phyloP scores from a whole-genome alignment of 176 grass and related monocot genomes.

The Zoysia pacifica region DNA sequence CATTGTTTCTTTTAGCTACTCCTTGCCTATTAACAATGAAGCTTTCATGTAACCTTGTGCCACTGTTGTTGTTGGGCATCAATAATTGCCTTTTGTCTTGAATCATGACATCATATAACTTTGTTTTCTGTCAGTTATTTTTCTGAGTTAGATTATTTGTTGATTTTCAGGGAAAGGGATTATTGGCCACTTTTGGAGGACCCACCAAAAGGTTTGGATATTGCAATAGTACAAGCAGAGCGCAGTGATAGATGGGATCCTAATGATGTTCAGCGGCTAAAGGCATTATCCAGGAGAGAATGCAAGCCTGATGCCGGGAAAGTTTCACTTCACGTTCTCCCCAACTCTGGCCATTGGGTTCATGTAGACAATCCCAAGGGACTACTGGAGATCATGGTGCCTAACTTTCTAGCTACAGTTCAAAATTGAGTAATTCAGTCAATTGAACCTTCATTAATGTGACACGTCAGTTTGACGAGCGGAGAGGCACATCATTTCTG shows the following conservation, averaged over 20 bases:
- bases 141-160: background rate
- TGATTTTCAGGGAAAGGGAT: conserved; percentile 59
- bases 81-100: background rate
- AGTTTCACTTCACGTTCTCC: conserved; percentile 68
- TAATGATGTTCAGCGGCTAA: conserved; percentile 65
- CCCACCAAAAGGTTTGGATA: conserved; percentile 77
- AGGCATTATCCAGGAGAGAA: conserved; percentile 57
- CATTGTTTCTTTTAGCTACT: background rate
- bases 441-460: conserved; percentile 9
- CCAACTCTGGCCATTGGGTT: conserved; percentile 93
- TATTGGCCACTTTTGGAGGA: conserved; percentile 82
- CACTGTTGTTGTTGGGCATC: background rate
- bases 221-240: conserved; percentile 81
- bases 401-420: conserved; percentile 56
- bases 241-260: conserved; percentile 82
- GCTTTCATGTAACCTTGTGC: background rate
- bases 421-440: conserved; percentile 26
- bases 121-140: conserved; percentile 4
- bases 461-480: background rate
- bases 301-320: conserved; percentile 52
- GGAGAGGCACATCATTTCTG: background rate
- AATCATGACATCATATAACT: background rate
- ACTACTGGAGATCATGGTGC: conserved; percentile 75
- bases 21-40: background rate
- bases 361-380: conserved; percentile 95